Conservation (phyloP, 176 grass and related monocot species). For the Aegilops speltoides region DNA sequence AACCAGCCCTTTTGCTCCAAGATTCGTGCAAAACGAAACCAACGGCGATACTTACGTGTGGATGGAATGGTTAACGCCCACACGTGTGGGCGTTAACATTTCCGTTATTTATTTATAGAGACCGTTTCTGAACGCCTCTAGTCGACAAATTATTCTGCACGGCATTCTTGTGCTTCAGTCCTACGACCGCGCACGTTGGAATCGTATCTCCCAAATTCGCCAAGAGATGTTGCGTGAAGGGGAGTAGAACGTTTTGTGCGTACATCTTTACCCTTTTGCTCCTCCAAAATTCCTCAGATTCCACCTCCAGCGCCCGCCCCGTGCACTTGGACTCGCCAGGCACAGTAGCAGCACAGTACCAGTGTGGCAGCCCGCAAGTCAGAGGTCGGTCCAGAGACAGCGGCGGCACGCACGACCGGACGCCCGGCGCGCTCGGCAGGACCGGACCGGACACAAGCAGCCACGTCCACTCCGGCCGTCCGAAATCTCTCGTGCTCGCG, state of each 20-base stretch:
- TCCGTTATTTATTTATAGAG: too few species aligned
- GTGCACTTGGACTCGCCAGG: background rate
- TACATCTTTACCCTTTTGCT: background rate
- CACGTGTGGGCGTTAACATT: too few species aligned
- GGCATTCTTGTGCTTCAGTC: background rate
- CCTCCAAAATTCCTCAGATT: background rate
- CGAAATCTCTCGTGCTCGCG: too few species aligned
- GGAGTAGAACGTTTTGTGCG: background rate
- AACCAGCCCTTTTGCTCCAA: too few species aligned
- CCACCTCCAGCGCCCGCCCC: background rate
- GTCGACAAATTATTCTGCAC: background rate
- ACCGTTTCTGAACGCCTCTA: background rate
- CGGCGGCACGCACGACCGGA: background rate
- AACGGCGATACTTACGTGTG: too few species aligned
- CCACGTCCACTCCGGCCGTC: too few species aligned
- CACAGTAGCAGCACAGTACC: too few species aligned
- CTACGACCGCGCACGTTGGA: background rate
- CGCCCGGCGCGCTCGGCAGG: background rate
- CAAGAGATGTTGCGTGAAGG: background rate
- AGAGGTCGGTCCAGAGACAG: background rate
- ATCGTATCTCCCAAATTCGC: background rate
- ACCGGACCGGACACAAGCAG: too few species aligned
- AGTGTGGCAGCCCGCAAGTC: background rate
- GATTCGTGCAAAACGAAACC: too few species aligned
- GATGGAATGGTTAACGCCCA: too few species aligned